phyloP scores from a whole-genome alignment of 2,329 filamentous ascomycete species.

The Zopfia rhizophila region DNA sequence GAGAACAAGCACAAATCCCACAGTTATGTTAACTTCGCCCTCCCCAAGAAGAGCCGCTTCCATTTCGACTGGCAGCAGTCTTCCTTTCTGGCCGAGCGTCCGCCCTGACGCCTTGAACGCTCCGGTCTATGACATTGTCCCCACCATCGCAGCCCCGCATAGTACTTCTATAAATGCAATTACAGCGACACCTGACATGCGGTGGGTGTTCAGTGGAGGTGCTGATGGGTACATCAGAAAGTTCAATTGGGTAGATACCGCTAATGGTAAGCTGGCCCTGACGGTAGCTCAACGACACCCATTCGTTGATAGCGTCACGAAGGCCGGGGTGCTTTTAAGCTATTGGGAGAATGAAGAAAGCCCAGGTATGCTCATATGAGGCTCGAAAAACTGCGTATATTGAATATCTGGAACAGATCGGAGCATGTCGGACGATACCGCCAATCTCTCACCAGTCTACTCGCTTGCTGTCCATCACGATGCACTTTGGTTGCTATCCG shows the following conservation, averaged over 20 bases:
- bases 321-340: conserved; percentile 91
- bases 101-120: conserved; percentile 83
- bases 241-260: conserved; percentile 93
- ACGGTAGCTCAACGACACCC: conserved; percentile 96
- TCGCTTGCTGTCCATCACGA: conserved; percentile 91
- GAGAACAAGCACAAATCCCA: conserved; percentile 53
- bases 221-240: conserved; percentile 96
- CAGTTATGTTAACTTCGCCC: conserved; percentile 60
- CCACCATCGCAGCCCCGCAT: conserved; percentile 95
- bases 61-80: conserved; percentile 39
- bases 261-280: conserved; percentile 91
- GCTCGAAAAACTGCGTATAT: neutral
- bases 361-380: conserved; percentile 43
- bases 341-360: conserved; percentile 99
- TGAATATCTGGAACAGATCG: conserved; percentile 28
- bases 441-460: conserved; percentile 85
- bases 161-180: conserved; percentile 95
- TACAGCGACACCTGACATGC: conserved; percentile 89
- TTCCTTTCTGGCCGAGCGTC: conserved; percentile 69
- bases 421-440: conserved; percentile 64
- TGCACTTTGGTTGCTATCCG: conserved; percentile 90
- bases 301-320: conserved; percentile 96
- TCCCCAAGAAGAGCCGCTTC: conserved; percentile 53
- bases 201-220: conserved; percentile 94
- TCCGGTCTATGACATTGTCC: conserved; percentile 89